Evolutionary conservation across 139 green algal genomes (phyloP).

Genomic region (Micractinium conductrix): DNA sequence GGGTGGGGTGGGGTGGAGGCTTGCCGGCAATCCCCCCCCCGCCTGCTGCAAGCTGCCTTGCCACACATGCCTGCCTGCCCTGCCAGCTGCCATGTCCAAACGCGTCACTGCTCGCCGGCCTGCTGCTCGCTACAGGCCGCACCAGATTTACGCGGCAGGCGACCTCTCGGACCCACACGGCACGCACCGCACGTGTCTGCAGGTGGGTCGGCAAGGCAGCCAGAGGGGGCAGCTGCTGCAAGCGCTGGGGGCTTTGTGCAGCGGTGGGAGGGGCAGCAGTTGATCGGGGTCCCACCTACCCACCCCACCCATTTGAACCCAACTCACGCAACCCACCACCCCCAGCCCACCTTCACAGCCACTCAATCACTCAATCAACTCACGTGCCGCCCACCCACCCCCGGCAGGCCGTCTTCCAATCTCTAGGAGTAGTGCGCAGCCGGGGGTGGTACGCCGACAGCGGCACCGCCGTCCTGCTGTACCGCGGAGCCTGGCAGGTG

Average conservation of each 20-base stretch:
- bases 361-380: no score
- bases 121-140: background rate
- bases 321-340: no score
- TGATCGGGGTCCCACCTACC: no score
- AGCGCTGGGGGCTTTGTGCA: no score
- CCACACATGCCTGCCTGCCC: background rate
- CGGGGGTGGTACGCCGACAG: constrained; percentile 20
- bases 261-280: no score
- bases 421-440: constrained; percentile 18
- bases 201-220: background rate
- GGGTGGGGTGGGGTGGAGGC: no score
- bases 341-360: no score
- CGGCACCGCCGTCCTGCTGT: constrained; percentile 34
- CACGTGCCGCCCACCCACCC: no score
- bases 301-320: no score
- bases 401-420: constrained; percentile 33
- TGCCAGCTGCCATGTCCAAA: background rate
- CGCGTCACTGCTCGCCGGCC: background rate
- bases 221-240: background rate
- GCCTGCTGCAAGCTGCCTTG: no score
- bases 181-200: constrained; percentile 47
- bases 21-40: no score
- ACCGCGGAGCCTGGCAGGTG: constrained; percentile 38
- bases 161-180: constrained; percentile 48
- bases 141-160: constrained; percentile 44